These are phyloP conservation scores for Mimosa bimucronata DNA, from an alignment of 306 rosid species.

Conservation along the genomic window DNA sequence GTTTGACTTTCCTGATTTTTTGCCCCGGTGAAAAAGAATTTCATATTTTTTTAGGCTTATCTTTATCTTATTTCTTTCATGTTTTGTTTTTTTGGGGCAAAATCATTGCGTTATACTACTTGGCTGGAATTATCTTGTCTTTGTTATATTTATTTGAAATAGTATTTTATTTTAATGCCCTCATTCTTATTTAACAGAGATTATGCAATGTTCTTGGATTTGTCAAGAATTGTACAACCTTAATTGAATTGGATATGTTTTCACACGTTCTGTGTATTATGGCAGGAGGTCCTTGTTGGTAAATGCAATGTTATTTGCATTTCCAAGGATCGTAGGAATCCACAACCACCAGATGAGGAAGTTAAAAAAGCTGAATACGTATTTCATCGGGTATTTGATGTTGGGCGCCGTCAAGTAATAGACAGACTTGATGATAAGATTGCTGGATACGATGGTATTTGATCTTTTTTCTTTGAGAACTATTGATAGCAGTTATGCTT, in stretches of 20 bases:
- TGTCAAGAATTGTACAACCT: constrained; percentile 18
- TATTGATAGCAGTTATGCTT: not conserved
- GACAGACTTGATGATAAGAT: constrained; percentile 58
- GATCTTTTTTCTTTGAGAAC: constrained; percentile 14
- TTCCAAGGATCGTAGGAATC: constrained; percentile 67
- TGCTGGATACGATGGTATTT: constrained; percentile 68
- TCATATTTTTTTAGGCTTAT: not conserved
- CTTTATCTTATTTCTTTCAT: not conserved
- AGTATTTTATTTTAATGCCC: constrained; percentile 8
- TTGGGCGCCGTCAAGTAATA: constrained; percentile 46
- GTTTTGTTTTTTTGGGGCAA: not conserved
- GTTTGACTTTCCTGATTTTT: not conserved
- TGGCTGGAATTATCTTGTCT: not conserved
- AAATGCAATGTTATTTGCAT: constrained; percentile 81
- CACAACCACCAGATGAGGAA: constrained; percentile 58
- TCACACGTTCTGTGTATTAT: constrained; percentile 23
- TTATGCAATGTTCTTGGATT: not conserved
- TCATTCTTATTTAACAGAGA: not conserved
- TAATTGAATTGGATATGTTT: constrained; percentile 1
- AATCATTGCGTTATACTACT: not conserved
- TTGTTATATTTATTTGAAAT: constrained; percentile 3
- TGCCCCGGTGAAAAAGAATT: not conserved
- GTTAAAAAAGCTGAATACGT: constrained; percentile 70
- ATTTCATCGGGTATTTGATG: constrained; percentile 82
- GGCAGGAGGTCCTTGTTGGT: constrained; percentile 90